Base-by-base conservation (phyloP, 257 asterid species). In the Cruciata laevipes region DNA sequence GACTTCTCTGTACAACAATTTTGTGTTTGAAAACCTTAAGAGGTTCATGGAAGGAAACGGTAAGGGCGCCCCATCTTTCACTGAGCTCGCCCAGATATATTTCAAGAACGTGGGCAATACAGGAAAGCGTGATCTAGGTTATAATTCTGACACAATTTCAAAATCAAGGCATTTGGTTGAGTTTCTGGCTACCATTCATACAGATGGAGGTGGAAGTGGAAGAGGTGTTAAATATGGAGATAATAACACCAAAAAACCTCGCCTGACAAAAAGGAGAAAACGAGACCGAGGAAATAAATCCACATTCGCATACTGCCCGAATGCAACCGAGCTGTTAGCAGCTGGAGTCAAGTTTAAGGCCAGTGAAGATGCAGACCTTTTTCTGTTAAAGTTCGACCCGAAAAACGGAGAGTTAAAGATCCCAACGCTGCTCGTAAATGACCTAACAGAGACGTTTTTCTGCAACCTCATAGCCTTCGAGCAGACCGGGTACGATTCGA, bases 401-500 rank as follows among this genome's bases (percentile, higher is more conserved):
- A 23, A 6, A 0, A 55, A 6, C 6, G 79, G 79, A 11, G 74
- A 66, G 74, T 55, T 78, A 31, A 47, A 5, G 1, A 27, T 78
- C 23, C 82, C 76, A 10, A 35, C 37, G 38, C 25, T 78, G 68
- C 30, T 14, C 17, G 69, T 74, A 9, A 66, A 70, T 31, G 74
- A 78, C 12, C 38, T 23, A 11, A 74, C 79, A 10, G 76, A 78
- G 61, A 74, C 79, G 13, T 74, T 74, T 62, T 74, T 71, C 18
- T 27, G 76, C 7, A 78, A 78, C 49, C 40, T 74, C 1, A 63
- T 78, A 42, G 82, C 82, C 37, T 74, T 70, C 30, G 82, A 78
- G 16, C 79, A 78, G 27, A 65, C 69, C 7, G 73, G 74, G 1
- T 66, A 74, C 63, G 10, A 61, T 25, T 56, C 71, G 7, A 56